Percentiles rank a stretch among this genome's conserved stretches.
These are phyloP conservation scores for Penicillium paradoxum DNA, from an alignment of 495 filamentous ascomycete genomes.

Conservation along the genomic window DNA sequence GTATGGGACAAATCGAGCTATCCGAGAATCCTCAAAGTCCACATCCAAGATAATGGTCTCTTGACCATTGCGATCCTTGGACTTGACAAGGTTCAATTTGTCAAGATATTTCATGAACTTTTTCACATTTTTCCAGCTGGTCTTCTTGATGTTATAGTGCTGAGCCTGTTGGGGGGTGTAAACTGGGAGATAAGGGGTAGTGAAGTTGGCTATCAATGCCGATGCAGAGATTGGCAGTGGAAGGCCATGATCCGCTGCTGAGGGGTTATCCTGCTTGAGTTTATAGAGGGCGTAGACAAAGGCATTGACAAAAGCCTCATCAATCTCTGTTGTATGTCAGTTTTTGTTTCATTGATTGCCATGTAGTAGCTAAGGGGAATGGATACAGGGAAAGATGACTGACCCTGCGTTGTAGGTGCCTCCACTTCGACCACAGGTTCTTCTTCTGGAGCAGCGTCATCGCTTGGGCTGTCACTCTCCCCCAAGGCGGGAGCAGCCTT, in stretches of 20 bases:
- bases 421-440: constrained; percentile 31
- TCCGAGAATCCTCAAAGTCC: constrained; percentile 54
- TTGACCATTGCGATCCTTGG: constrained; percentile 61
- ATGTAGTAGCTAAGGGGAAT: neutral
- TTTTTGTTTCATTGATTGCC: neutral
- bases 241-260: constrained; percentile 47
- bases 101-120: constrained; percentile 71
- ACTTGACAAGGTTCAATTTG: constrained; percentile 57
- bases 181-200: constrained; percentile 63
- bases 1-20: constrained; percentile 59
- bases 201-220: constrained; percentile 58
- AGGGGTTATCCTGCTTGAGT: constrained; percentile 48
- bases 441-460: constrained; percentile 6
- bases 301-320: constrained; percentile 62
- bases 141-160: constrained; percentile 67
- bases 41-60: constrained; percentile 65
- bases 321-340: constrained; percentile 53
- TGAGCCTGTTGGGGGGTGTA: constrained; percentile 50
- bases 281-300: constrained; percentile 60
- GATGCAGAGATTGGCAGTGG: constrained; percentile 62
- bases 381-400: neutral
- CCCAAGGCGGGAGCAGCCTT: constrained; percentile 24
- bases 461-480: constrained; percentile 19
- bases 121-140: constrained; percentile 68
- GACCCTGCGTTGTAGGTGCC: constrained; percentile 55